phyloP scores from a whole-genome alignment of 1,139 yeast genomes.

The Debaryomyces udenii region DNA sequence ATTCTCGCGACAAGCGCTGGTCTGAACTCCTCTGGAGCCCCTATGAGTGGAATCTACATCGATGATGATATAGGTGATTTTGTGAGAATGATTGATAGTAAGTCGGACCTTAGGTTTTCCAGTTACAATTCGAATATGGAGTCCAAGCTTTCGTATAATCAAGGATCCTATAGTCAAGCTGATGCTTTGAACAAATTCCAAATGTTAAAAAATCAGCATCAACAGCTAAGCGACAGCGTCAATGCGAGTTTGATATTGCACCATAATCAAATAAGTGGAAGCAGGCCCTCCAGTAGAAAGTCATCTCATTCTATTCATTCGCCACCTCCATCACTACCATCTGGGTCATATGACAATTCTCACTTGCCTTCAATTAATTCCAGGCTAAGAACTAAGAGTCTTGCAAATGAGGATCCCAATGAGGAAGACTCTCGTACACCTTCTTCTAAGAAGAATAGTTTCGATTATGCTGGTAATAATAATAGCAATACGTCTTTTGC shows the following conservation, averaged over 20 bases:
- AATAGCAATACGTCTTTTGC: slow-evolving; percentile 26
- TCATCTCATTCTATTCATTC: slow-evolving; percentile 38
- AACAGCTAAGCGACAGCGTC: slow-evolving; percentile 55
- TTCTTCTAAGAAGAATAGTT: slow-evolving; percentile 8
- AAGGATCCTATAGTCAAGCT: slow-evolving; percentile 17
- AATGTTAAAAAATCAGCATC: slow-evolving; percentile 42
- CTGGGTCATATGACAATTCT: slow-evolving; percentile 39
- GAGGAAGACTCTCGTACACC: slow-evolving; percentile 19
- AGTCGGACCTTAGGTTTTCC: slow-evolving; percentile 49
- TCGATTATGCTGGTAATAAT: slow-evolving; percentile 1
- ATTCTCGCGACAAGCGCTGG: slow-evolving; percentile 40
- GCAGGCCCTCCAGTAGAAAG: slow-evolving; percentile 33
- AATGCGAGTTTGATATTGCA: slow-evolving; percentile 45
- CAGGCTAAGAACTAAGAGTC: slow-evolving; percentile 35
- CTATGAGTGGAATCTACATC: slow-evolving; percentile 45
- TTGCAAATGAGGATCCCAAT: slow-evolving; percentile 28
- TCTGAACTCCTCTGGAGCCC: slow-evolving; percentile 41
- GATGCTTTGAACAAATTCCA: slow-evolving; percentile 44
- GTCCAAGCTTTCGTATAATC: slow-evolving; percentile 14
- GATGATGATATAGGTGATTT: slow-evolving; percentile 82
- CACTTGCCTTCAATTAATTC: slow-evolving; percentile 48
- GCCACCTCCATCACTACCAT: slow-evolving; percentile 36
- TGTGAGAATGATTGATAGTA: slow-evolving; percentile 78
- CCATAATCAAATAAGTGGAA: slow-evolving; percentile 17
- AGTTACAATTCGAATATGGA: slow-evolving; percentile 14